phyloP scores from a whole-genome alignment of 352 stramenopile species.

The Phytophthora aleatoria region DNA sequence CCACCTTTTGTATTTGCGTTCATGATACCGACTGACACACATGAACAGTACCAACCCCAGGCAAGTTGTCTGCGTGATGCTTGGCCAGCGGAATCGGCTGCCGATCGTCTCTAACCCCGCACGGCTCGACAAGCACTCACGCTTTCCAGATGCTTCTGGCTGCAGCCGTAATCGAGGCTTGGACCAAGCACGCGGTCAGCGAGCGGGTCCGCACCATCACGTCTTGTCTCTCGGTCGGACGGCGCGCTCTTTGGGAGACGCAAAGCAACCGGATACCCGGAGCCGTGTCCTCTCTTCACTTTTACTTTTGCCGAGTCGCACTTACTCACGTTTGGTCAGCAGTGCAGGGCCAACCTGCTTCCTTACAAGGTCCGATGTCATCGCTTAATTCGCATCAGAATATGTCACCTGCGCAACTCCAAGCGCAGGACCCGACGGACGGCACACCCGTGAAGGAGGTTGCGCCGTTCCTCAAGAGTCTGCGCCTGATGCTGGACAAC shows the following conservation, averaged over 20 bases:
- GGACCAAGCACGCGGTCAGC: not conserved
- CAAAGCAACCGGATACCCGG: not conserved
- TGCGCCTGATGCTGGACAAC: conserved; percentile 63
- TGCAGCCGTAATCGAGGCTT: not conserved
- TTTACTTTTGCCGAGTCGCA: not conserved
- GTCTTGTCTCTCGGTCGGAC: not conserved
- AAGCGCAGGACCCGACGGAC: not conserved
- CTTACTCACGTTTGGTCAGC: not conserved
- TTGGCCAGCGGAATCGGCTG: not conserved
- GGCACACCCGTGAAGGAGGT: conserved; percentile 46
- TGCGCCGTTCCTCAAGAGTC: conserved; percentile 71
- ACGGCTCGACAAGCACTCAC: not conserved
- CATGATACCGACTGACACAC: too few relatives aligned
- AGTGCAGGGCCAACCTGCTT: not conserved
- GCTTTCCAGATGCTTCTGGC: not conserved
- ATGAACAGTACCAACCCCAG: too few relatives aligned
- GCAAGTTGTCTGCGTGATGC: not conserved
- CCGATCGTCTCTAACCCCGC: not conserved
- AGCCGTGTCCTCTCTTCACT: not conserved
- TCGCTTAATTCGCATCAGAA: not conserved
- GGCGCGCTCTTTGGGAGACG: not conserved
- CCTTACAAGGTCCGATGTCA: not conserved
- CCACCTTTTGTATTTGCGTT: too few relatives aligned
- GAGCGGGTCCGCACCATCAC: conserved; percentile 3
- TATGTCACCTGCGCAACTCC: not conserved